Percentiles rank a stretch among this genome's conserved stretches.
phyloP scores from a whole-genome alignment of 73 alveolate genomes.

The Blepharisma stoltei region DNA sequence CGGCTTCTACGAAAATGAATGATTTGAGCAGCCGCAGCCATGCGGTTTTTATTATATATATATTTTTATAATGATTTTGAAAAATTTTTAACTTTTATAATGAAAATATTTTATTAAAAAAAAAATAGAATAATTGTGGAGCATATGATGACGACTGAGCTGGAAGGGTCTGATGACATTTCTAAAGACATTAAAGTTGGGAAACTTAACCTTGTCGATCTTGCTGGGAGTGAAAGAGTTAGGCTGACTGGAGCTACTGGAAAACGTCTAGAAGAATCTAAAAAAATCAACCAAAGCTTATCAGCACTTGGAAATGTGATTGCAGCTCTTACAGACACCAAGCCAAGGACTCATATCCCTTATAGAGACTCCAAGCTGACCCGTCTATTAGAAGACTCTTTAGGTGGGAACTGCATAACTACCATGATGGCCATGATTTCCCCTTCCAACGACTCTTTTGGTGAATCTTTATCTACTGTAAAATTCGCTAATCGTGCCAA shows the following conservation, averaged over 20 bases:
- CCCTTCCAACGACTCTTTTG: constrained; percentile 96
- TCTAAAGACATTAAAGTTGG: constrained; percentile 80
- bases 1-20: constrained; percentile 98
- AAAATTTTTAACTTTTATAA: constrained; percentile 30
- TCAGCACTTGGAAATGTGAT: constrained; percentile 99
- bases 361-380: constrained; percentile 98
- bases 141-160: constrained; percentile 44
- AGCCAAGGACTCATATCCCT: constrained; percentile 90
- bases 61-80: too few relatives aligned
- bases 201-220: constrained; percentile 93
- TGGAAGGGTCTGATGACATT: constrained; percentile 26
- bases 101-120: too few relatives aligned
- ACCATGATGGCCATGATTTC: constrained; percentile 97
- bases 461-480: constrained; percentile 95
- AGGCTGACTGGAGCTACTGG: constrained; percentile 99
- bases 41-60: constrained; percentile 97
- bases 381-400: constrained; percentile 92
- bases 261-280: constrained; percentile 95
- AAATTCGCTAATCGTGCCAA: constrained; percentile 99
- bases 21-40: constrained; percentile 95
- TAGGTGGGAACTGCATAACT: constrained; percentile 98
- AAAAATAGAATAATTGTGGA: too few relatives aligned
- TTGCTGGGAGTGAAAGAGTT: constrained; percentile 98
- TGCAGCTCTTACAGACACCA: constrained; percentile 97
- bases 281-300: constrained; percentile 96